Percentiles rank a stretch among this genome's conserved stretches.
Conservation (phyloP, 1,139 yeast species). For the Geotrichum citri-aurantii region DNA sequence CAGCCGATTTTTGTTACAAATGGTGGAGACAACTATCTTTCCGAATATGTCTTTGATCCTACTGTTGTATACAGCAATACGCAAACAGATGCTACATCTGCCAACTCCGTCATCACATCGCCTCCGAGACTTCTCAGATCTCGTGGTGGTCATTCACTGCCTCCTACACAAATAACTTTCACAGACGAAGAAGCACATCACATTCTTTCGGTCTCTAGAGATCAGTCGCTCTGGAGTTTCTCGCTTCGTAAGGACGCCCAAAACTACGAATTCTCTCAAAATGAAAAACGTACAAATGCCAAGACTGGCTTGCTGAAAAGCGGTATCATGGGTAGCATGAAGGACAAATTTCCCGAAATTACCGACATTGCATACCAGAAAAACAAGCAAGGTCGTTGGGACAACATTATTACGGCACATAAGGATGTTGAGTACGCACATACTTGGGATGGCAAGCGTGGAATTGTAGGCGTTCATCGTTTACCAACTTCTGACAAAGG, state of each 20-base stretch:
- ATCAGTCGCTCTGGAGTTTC: slow-evolving; percentile 82
- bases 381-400: slow-evolving; percentile 90
- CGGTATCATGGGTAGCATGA: slow-evolving; percentile 39
- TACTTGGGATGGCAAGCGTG: slow-evolving; percentile 84
- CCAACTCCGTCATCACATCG: slow-evolving; percentile 60
- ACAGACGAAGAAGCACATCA: slow-evolving; percentile 80
- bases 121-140: slow-evolving; percentile 92
- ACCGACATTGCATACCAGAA: slow-evolving; percentile 66
- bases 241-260: slow-evolving; percentile 95
- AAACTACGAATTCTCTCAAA: slow-evolving; percentile 87
- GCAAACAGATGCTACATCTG: slow-evolving; percentile 32
- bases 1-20: slow-evolving; percentile 88
- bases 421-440: slow-evolving; percentile 78
- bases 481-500: slow-evolving; percentile 74
- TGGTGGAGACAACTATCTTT: slow-evolving; percentile 86
- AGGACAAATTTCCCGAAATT: slow-evolving; percentile 73
- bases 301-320: slow-evolving; percentile 48
- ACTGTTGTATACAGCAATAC: slow-evolving; percentile 45
- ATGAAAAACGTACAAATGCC: slow-evolving; percentile 36
- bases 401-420: slow-evolving; percentile 87
- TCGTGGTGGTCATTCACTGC: slow-evolving; percentile 94
- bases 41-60: slow-evolving; percentile 93
- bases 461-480: slow-evolving; percentile 71
- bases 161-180: slow-evolving; percentile 73
- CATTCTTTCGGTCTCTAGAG: slow-evolving; percentile 80